Evolutionary conservation across 306 rosid species (phyloP).

Genomic region (peach (Prunus persica)): Prunus_persica_NCBIv2 NC_034009.1:37728001-37728500

Average conservation of each 20-base stretch:
- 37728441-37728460: constrained; percentile 52
- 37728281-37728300: constrained; percentile 53
- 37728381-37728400: neutral
- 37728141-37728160: neutral
- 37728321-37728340: constrained; percentile 25
- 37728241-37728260: constrained; percentile 43
- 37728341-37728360: neutral
- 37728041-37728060: neutral
- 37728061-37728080: neutral
- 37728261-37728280: constrained; percentile 56
- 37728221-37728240: constrained; percentile 17
- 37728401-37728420: neutral
- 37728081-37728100: neutral
- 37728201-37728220: neutral
- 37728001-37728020: neutral
- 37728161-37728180: neutral
- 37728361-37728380: neutral
- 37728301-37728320: constrained; percentile 61
- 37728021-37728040: neutral
- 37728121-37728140: neutral
- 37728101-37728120: neutral
- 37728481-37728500: constrained; percentile 50
- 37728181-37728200: neutral
- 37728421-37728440: constrained; percentile 35
- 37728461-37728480: constrained; percentile 56